These are phyloP conservation scores for Emergomyces pasteurianus DNA, from an alignment of 2,329 filamentous ascomycete genomes.

Conservation along the genomic window DNA sequence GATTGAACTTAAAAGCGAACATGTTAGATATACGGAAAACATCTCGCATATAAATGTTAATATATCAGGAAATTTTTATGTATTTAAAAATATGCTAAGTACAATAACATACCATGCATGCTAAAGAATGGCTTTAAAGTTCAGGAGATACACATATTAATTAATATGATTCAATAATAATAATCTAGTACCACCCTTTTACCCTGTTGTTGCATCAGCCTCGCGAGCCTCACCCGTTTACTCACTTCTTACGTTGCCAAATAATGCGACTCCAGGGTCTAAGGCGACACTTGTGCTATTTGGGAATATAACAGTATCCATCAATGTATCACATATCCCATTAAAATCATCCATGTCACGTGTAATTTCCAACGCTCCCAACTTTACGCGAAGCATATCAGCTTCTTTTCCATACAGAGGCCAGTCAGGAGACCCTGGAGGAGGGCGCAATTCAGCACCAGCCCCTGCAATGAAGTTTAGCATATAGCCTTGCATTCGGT, in stretches of 20 bases:
- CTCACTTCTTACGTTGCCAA: background rate
- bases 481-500: background rate
- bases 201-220: background rate
- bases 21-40: too few relatives aligned
- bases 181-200: background rate
- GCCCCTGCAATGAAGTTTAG: background rate
- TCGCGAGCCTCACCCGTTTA: background rate
- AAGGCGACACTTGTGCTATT: too few relatives aligned
- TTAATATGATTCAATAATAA: too few relatives aligned
- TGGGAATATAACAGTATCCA: background rate
- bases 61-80: too few relatives aligned
- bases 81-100: too few relatives aligned
- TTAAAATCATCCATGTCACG: background rate
- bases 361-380: background rate
- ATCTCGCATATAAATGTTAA: too few relatives aligned
- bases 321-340: background rate
- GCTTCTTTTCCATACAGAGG: background rate
- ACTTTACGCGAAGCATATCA: background rate
- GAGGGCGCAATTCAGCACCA: background rate
- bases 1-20: too few relatives aligned
- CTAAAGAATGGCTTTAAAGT: too few relatives aligned
- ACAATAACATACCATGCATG: too few relatives aligned
- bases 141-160: too few relatives aligned
- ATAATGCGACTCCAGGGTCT: background rate
- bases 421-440: background rate